Evolutionary conservation across 306 rosid genomes (phyloP).

Genomic region (Styphnolobium japonicum): DNA sequence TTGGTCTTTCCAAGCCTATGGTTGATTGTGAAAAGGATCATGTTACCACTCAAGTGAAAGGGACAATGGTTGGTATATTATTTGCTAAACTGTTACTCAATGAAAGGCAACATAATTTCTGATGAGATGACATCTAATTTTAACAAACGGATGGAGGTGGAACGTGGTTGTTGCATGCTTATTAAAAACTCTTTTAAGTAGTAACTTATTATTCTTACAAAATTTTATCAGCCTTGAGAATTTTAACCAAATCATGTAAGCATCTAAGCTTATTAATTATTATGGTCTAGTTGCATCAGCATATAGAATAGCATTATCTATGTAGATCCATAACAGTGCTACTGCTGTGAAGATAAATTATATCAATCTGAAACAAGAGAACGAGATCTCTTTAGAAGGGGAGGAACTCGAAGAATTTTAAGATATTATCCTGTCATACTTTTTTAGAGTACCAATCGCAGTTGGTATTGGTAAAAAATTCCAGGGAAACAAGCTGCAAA

Average conservation of each 20-base stretch:
- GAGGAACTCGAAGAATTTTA: too few relatives aligned
- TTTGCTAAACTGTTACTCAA: background rate
- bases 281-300: background rate
- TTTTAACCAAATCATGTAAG: background rate
- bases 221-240: background rate
- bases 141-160: background rate
- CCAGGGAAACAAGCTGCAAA: too few relatives aligned
- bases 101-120: background rate
- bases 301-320: background rate
- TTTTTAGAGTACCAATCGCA: background rate
- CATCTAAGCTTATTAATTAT: background rate
- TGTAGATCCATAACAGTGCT: too few relatives aligned
- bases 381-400: too few relatives aligned
- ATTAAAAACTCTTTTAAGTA: background rate
- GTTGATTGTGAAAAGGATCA: conserved; percentile 30
- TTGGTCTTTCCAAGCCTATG: conserved; percentile 53
- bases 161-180: background rate
- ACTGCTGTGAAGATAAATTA: too few relatives aligned
- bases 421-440: background rate
- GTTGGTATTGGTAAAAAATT: background rate
- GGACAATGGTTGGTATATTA: conserved; percentile 42
- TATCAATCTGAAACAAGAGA: too few relatives aligned
- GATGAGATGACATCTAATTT: background rate
- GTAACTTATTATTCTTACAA: background rate
- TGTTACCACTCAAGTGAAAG: conserved; percentile 52